Conservation (phyloP, 169 alveolate genomes). For the Plasmodium ovale region DNA sequence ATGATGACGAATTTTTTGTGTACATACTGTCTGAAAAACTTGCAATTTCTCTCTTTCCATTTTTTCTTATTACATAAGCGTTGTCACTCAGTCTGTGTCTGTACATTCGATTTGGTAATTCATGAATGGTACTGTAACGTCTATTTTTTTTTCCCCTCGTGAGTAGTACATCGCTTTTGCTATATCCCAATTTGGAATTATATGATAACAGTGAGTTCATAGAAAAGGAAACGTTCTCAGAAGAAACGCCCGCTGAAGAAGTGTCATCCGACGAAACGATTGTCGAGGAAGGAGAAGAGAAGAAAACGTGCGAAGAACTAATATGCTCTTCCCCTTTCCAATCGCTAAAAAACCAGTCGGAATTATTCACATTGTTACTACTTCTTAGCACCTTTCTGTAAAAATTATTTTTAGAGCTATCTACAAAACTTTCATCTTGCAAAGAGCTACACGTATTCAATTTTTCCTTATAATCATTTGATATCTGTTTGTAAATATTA, state of each 20-base stretch:
- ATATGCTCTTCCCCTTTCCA: too few relatives aligned
- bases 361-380: background rate
- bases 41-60: background rate
- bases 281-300: too few relatives aligned
- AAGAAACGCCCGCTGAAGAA: too few relatives aligned
- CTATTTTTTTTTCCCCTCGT: background rate
- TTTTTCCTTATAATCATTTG: background rate
- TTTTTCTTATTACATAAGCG: background rate
- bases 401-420: background rate
- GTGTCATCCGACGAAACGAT: too few relatives aligned
- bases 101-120: background rate
- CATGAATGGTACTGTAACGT: conserved; percentile 10
- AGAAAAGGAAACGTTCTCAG: background rate
- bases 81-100: background rate
- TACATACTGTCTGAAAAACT: conserved; percentile 49
- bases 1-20: conserved; percentile 11
- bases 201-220: conserved; percentile 15
- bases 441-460: conserved; percentile 1
- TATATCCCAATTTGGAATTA: background rate
- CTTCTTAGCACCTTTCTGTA: background rate
- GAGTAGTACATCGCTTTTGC: background rate
- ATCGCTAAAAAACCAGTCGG: background rate
- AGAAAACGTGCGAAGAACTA: too few relatives aligned
- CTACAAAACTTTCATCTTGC: background rate
- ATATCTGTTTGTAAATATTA: conserved; percentile 1